Evolutionary conservation across 495 filamentous ascomycete species (phyloP), one percentile per base, ranked within the genome.

Genomic region (Daldinia vernicosa): DNA sequence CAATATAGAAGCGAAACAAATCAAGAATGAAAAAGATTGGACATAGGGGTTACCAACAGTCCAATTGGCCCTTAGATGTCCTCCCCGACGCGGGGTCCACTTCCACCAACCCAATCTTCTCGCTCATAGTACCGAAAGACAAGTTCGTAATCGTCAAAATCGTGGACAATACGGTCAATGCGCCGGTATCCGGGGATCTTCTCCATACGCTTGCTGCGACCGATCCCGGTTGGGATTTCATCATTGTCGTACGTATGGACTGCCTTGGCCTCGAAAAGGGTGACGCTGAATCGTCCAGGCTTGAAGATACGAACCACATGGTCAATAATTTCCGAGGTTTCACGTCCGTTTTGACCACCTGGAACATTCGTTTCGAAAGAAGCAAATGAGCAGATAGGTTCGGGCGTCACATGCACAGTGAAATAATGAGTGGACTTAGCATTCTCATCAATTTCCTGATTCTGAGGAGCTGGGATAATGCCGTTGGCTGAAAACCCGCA

Each of bases 291-390:
- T 63, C 93, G 91, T 24, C 94, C 94, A 2, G 95, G 95, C 74
- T 92, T 92, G 88, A 99, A 99, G 79, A 98, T 99, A 60, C 85
- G 82, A 60, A 98, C 93, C 22, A 98, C 96, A 63, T 97, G 94
- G 80, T 97, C 88, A 68, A 99, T 89, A 67, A 98, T 88, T 32
- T 96, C 94, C 28, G 89, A 89, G 24, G 95, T 97, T 75, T 93
- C 89, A 72, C 94, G 93, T 12, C 95, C 95, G 56, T 87, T 91
- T 80, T 96, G 92, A 24, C 89, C 88, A 60, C 92, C 89, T n/a
- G 96, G 95, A 6, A 99, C 96, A 71, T 99, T 98, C 70, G 96
- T 98, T 85, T 99, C 96, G 76, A 99, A 99, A 4, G 94, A 97
- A 15, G 96, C 96, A 75, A 97, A 99, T n/a, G 93, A 97, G 85